Evolutionary conservation across 1,139 yeast genomes (phyloP), one percentile per base, ranked within the genome.

Genomic region (Wickerhamomyces sp.): DNA sequence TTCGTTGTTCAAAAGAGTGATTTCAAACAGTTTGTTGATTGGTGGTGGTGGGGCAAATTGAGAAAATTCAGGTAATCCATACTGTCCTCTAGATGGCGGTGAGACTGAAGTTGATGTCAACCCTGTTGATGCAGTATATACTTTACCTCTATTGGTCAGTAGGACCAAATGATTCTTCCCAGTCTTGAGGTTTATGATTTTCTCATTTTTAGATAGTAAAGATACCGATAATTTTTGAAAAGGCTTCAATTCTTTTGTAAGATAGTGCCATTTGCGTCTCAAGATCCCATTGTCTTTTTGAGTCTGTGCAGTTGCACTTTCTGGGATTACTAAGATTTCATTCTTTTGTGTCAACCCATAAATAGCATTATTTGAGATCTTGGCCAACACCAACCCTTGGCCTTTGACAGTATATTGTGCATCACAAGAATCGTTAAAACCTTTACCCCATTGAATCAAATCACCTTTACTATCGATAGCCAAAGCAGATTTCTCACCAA

Each of bases 401-500:
- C 80, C 82, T 36, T 68, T 58, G 10, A 60, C 39, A 14, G 61
- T 55, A 40, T 50, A 49, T 44, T 53, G 44, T 14, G 67, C 65
- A 4, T 35, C 45, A 14, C 52, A 45, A 15, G 40, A 43, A 18
- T 50, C 41, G 39, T 56, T 49, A 44, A 55, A 68, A 2, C 73
- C 75, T 31, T 65, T 57, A 37, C 79, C 77, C 84, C 90, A 86
- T 59, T 84, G 87, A 48, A 79, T 81, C 26, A 88, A 73, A 56
- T 83, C 78, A n/a, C 98, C 98, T 27, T 76, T 75, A 1, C 75
- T 75, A 49, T 83, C 76, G 26, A 81, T 75, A 1, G 94, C 81
- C 1, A 81, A 81, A 4, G 80, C 85, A 27, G 82, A 71, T 9
- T 63, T 65, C 27, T 74, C 78, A 26, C 71, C 67, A 1, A 87